A percentile compares a stretch with the other conserved stretches of the same genome.
Evolutionary conservation across 768 basidiomycete genomes (phyloP).

Genomic region (Epithele typhae): DNA sequence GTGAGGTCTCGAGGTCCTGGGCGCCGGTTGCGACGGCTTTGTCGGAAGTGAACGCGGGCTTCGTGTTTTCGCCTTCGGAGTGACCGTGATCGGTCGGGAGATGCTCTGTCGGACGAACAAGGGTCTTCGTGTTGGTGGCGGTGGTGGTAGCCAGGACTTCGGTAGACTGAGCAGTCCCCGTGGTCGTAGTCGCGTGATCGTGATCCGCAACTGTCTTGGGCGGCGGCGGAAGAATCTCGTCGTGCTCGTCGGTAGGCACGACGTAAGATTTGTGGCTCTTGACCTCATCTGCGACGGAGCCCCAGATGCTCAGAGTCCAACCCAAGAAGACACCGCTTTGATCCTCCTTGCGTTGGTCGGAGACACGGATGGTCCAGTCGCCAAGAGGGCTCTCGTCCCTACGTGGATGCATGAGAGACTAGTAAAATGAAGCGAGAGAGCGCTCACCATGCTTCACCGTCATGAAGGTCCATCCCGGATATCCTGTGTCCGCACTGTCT

Average conservation of each 20-base stretch:
- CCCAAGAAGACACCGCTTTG: slow-evolving; percentile 71
- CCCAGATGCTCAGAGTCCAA: slow-evolving; percentile 94
- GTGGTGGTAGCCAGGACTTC: slow-evolving; percentile 34
- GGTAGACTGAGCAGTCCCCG: slow-evolving; percentile 16
- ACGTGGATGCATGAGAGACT: slow-evolving; percentile 14
- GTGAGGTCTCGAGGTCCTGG: slow-evolving; percentile 23
- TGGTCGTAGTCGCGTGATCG: slow-evolving; percentile 14
- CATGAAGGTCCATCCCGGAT: slow-evolving; percentile 98
- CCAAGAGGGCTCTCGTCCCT: slow-evolving; percentile 95
- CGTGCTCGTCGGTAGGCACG: slow-evolving; percentile 47
- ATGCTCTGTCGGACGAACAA: slow-evolving; percentile 81
- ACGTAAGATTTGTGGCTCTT: slow-evolving; percentile 55
- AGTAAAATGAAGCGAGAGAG: slow-evolving; percentile 2
- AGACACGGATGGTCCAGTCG: slow-evolving; percentile 84
- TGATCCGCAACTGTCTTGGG: slow-evolving; percentile 9
- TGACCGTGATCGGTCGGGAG: slow-evolving; percentile 85
- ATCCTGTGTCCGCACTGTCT: slow-evolving; percentile 68
- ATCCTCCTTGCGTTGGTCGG: slow-evolving; percentile 63
- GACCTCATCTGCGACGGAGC: slow-evolving; percentile 71
- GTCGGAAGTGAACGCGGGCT: slow-evolving; percentile 56
- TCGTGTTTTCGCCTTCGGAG: slow-evolving; percentile 74
- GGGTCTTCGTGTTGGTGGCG: slow-evolving; percentile 47
- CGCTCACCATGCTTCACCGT: slow-evolving; percentile 93
- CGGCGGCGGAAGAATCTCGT: slow-evolving; percentile 37
- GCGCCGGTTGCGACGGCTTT: slow-evolving; percentile 15